These are phyloP conservation scores for Tulasnella sp. DNA, from an alignment of 768 basidiomycete genomes.

Conservation along the genomic window DNA sequence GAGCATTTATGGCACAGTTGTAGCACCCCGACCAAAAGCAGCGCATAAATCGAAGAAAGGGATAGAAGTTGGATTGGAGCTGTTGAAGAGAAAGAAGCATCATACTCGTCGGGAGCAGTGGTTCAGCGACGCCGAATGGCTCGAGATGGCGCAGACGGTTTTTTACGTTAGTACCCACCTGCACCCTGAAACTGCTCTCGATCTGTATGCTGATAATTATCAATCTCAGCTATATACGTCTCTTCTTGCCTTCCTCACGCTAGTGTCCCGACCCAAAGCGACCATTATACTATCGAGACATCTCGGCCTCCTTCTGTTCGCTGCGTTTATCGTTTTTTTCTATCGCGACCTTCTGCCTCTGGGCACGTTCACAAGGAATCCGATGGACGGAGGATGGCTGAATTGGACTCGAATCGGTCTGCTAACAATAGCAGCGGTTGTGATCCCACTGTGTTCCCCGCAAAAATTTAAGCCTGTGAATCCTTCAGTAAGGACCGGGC, in stretches of 20 bases:
- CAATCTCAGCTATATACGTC: conserved; percentile 37
- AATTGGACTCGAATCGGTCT: conserved; percentile 45
- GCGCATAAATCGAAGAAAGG: conserved; percentile 1
- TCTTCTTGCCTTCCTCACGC: conserved; percentile 34
- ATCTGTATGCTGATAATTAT: background rate
- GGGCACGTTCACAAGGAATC: conserved; percentile 38
- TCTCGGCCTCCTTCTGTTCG: conserved; percentile 37
- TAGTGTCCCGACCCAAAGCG: conserved; percentile 31
- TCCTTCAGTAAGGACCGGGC: conserved; percentile 30
- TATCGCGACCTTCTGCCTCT: conserved; percentile 41
- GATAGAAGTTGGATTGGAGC: conserved; percentile 16
- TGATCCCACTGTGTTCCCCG: conserved; percentile 46
- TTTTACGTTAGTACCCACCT: conserved; percentile 27
- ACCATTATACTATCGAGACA: conserved; percentile 35
- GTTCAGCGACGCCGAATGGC: conserved; percentile 25
- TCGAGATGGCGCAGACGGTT: conserved; percentile 25
- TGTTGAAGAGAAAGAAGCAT: conserved; percentile 22
- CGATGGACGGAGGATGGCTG: conserved; percentile 39
- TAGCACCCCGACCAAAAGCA: too few species aligned
- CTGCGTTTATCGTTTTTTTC: conserved; percentile 37
- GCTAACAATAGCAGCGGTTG: conserved; percentile 34
- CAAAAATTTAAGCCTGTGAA: conserved; percentile 48
- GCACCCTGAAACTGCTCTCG: background rate
- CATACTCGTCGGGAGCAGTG: conserved; percentile 22
- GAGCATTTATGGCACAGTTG: too few species aligned